These are phyloP conservation scores for Eucalyptus victrix DNA, from an alignment of 345 rosid genomes.

Conservation along the genomic window DNA sequence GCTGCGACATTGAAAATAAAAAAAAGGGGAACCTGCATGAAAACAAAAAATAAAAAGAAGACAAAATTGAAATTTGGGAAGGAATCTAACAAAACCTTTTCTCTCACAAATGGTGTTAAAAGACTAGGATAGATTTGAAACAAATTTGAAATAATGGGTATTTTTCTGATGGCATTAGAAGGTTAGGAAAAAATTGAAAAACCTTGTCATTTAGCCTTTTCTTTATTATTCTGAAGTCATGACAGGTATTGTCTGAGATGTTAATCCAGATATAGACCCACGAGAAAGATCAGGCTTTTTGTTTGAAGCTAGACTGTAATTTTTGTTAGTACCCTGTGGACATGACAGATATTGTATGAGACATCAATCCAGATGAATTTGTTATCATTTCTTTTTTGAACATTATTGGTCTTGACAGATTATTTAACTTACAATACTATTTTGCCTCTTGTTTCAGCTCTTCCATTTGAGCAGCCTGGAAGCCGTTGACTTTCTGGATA, in stretches of 20 bases:
- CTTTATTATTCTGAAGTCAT: not conserved
- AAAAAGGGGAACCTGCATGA: not conserved
- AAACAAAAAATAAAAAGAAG: not conserved
- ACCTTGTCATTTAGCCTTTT: not conserved
- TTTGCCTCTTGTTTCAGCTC: slow-evolving; percentile 28
- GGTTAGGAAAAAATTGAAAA: not conserved
- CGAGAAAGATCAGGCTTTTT: not conserved
- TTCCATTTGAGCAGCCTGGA: slow-evolving; percentile 71
- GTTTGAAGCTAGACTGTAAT: not conserved
- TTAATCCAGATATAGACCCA: not conserved
- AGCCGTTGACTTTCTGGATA: slow-evolving; percentile 68
- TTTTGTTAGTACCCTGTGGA: not conserved
- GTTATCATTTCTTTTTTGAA: not conserved
- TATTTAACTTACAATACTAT: not conserved
- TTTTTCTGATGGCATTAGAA: not conserved
- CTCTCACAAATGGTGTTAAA: not conserved
- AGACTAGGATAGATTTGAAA: not conserved
- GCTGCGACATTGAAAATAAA: not conserved
- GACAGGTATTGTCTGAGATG: not conserved
- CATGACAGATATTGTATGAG: not conserved
- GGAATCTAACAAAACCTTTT: not conserved
- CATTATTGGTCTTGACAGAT: not conserved
- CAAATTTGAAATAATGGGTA: not conserved
- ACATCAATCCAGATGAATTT: not conserved
- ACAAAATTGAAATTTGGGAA: not conserved